phyloP scores from a whole-genome alignment of 257 asterid genomes.

The Gentiana dahurica region DNA sequence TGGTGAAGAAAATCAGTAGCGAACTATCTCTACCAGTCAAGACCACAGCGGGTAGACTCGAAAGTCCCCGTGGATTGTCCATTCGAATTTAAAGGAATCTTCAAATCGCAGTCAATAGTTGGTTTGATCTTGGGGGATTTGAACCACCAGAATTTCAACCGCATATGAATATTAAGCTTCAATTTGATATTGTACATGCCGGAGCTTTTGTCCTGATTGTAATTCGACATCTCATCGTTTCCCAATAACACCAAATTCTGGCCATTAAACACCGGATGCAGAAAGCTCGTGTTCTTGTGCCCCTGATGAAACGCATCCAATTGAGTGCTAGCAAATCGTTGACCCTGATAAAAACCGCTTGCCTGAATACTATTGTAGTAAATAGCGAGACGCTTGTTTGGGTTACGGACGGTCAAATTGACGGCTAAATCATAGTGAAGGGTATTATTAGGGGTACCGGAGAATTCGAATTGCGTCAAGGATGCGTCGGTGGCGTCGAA shows the following conservation, averaged over 20 bases:
- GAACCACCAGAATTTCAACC: slow-evolving; percentile 40
- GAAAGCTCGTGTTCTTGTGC: slow-evolving; percentile 31
- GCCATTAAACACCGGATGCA: slow-evolving; percentile 34
- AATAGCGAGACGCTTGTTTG: slow-evolving; percentile 67
- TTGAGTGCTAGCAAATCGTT: slow-evolving; percentile 19
- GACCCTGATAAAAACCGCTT: slow-evolving; percentile 46
- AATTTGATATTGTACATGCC: slow-evolving; percentile 36
- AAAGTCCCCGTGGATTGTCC: slow-evolving; percentile 27
- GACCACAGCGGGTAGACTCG: slow-evolving; percentile 39
- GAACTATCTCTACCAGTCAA: slow-evolving; percentile 42
- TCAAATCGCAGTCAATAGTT: slow-evolving; percentile 55
- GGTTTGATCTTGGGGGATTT: slow-evolving; percentile 46
- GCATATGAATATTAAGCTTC: slow-evolving; percentile 29
- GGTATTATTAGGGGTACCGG: slow-evolving; percentile 33
- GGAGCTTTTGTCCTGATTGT: slow-evolving; percentile 19
- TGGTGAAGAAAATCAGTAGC: too few relatives aligned
- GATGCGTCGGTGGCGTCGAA: slow-evolving; percentile 50
- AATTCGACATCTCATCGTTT: slow-evolving; percentile 18
- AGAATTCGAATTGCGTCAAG: slow-evolving; percentile 42
- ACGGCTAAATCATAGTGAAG: slow-evolving; percentile 52
- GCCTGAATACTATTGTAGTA: slow-evolving; percentile 76
- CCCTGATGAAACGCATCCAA: slow-evolving; percentile 49
- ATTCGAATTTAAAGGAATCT: slow-evolving; percentile 39
- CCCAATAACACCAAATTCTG: slow-evolving; percentile 25
- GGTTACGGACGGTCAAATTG: slow-evolving; percentile 61